phyloP scores from a whole-genome alignment of 768 basidiomycete genomes.

The Tulasnella sp. region DNA sequence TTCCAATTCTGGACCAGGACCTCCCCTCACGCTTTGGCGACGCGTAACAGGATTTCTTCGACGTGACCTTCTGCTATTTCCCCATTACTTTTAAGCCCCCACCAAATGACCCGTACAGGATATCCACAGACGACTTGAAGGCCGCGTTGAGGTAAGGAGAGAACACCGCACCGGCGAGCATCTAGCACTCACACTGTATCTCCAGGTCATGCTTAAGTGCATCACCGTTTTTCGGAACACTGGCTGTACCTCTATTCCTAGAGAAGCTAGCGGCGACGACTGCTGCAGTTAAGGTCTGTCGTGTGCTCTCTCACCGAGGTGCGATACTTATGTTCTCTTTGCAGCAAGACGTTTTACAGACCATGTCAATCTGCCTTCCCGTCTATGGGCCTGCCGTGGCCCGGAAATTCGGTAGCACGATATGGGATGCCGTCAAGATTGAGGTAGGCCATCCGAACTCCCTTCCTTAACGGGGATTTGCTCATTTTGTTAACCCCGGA shows the following conservation, averaged over 20 bases:
- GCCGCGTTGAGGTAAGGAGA: slow-evolving; percentile 61
- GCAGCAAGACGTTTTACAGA: slow-evolving; percentile 83
- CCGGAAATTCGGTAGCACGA: slow-evolving; percentile 64
- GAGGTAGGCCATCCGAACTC: slow-evolving; percentile 59
- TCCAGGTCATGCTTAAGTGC: slow-evolving; percentile 71
- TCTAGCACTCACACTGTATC: background rate
- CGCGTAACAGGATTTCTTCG: slow-evolving; percentile 73
- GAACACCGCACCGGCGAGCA: background rate
- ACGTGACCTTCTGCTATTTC: slow-evolving; percentile 97
- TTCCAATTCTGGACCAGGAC: background rate
- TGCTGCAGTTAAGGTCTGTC: slow-evolving; percentile 71
- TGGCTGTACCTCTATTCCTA: slow-evolving; percentile 85
- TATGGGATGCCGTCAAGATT: slow-evolving; percentile 91
- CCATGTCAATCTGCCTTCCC: slow-evolving; percentile 76
- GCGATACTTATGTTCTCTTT: slow-evolving; percentile 18
- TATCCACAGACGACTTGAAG: slow-evolving; percentile 85
- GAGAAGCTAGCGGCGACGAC: slow-evolving; percentile 86
- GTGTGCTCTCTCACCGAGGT: background rate
- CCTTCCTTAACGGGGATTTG: background rate
- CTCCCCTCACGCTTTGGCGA: background rate
- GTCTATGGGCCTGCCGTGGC: slow-evolving; percentile 74
- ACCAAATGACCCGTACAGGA: slow-evolving; percentile 90
- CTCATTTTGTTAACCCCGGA: slow-evolving; percentile 24
- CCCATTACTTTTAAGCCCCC: slow-evolving; percentile 96
- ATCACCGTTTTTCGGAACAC: slow-evolving; percentile 76